Conservation (phyloP, 2,329 filamentous ascomycete genomes). For the Didymella arachidicola region DNA sequence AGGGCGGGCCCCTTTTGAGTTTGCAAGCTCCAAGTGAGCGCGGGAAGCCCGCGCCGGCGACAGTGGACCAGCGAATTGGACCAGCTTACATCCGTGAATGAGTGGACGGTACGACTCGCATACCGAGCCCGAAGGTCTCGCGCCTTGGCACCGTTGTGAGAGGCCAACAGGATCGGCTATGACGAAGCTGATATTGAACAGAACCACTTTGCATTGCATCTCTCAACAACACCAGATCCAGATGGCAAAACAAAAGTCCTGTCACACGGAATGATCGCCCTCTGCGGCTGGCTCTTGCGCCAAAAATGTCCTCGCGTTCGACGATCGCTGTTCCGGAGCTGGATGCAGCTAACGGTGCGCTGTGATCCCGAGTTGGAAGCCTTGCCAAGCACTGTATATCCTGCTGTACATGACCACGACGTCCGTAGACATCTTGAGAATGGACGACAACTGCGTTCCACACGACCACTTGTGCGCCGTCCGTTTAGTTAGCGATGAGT, state of each 20-base stretch:
- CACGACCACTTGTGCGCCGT: conserved; percentile 15
- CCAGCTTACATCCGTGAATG: conserved; percentile 10
- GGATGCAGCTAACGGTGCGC: conserved; percentile 26
- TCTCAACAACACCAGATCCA: neutral
- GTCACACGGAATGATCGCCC: conserved; percentile 2
- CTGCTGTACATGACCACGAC: conserved; percentile 10
- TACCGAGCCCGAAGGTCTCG: conserved; percentile 29
- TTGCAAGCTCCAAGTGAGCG: conserved; percentile 21
- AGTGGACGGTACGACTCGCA: conserved; percentile 26
- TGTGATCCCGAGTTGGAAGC: conserved; percentile 11
- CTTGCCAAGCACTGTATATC: conserved; percentile 18
- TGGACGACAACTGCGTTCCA: conserved; percentile 24
- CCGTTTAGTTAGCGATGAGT: conserved; percentile 17
- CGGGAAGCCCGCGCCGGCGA: conserved; percentile 21
- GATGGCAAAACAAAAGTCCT: neutral
- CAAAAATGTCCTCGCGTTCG: neutral
- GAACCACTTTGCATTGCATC: neutral
- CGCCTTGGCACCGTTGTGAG: conserved; percentile 22
- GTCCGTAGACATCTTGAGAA: conserved; percentile 5
- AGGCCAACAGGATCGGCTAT: conserved; percentile 16
- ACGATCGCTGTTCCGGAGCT: conserved; percentile 4
- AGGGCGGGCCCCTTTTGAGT: conserved; percentile 18
- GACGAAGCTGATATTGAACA: conserved; percentile 5
- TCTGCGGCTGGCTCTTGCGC: neutral
- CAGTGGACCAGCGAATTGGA: conserved; percentile 9